A percentile compares a stretch with the other conserved stretches of the same genome.
These are phyloP conservation scores for Cyberlindnera suaveolens DNA, from an alignment of 805 yeast genomes.

Conservation along the genomic window DNA sequence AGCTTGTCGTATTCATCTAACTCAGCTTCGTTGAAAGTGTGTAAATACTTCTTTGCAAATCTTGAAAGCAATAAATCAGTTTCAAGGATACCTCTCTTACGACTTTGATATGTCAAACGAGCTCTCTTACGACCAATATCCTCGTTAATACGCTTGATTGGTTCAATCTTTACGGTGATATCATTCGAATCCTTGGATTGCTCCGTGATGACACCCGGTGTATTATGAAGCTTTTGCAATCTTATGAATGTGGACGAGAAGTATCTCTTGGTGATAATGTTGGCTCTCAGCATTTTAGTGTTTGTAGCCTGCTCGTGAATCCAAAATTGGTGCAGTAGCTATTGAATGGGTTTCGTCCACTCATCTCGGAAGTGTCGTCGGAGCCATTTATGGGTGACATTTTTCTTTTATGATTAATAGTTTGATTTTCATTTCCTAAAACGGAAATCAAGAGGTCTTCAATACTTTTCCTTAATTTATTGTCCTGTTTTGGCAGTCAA, in stretches of 20 bases:
- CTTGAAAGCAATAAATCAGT: constrained; percentile 81
- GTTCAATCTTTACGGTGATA: constrained; percentile 47
- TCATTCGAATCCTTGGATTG: constrained; percentile 9
- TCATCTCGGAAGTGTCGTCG: too few relatives aligned
- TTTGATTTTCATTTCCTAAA: too few relatives aligned
- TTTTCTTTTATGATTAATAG: too few relatives aligned
- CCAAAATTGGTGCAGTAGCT: not conserved
- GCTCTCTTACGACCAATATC: constrained; percentile 69
- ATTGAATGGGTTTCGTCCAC: not conserved
- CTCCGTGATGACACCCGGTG: constrained; percentile 19
- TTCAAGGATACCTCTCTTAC: constrained; percentile 94
- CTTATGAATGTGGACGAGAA: constrained; percentile 3
- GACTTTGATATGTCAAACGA: constrained; percentile 82
- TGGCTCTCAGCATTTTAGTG: constrained; percentile 4
- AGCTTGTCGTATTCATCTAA: constrained; percentile 80
- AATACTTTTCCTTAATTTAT: too few relatives aligned
- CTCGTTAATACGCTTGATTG: constrained; percentile 74
- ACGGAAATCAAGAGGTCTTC: too few relatives aligned
- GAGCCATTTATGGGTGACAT: too few relatives aligned
- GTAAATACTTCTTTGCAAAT: constrained; percentile 74
- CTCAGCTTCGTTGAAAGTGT: constrained; percentile 52
- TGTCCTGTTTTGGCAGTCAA: too few relatives aligned
- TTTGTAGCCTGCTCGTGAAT: too few relatives aligned
- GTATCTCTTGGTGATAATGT: constrained; percentile 3
- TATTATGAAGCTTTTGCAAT: constrained; percentile 12